Evolutionary conservation across 768 basidiomycete species (phyloP).

Genomic region (Trametopsis cervina): DNA sequence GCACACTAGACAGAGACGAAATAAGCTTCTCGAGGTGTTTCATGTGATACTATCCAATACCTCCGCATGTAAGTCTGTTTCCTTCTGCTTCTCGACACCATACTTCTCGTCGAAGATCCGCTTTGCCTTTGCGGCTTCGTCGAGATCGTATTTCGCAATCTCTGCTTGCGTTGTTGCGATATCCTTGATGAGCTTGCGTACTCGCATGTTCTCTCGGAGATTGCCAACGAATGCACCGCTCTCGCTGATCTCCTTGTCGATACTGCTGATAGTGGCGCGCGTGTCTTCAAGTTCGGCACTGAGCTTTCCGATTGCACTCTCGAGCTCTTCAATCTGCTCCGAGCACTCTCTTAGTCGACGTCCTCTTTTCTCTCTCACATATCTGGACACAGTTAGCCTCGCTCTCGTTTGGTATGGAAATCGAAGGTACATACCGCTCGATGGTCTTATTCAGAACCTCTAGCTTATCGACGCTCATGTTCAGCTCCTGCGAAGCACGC

Average conservation of each 20-base stretch:
- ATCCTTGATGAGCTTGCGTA: constrained; percentile 59
- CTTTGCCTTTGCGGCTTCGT: constrained; percentile 77
- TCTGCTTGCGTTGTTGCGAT: constrained; percentile 62
- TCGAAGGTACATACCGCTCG: constrained; percentile 43
- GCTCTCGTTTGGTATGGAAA: no score
- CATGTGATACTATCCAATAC: constrained; percentile 30
- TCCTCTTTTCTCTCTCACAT: constrained; percentile 61
- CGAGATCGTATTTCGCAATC: constrained; percentile 75
- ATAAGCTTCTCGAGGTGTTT: background rate
- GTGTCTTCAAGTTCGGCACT: constrained; percentile 33
- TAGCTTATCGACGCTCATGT: constrained; percentile 56
- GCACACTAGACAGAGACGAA: constrained; percentile 50
- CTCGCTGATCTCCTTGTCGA: constrained; percentile 77
- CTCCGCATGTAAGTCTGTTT: constrained; percentile 63
- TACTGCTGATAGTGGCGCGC: constrained; percentile 40
- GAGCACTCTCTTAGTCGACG: constrained; percentile 54
- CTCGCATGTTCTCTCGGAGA: constrained; percentile 77
- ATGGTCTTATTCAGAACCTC: constrained; percentile 52
- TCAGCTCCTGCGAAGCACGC: constrained; percentile 52
- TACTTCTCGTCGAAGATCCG: constrained; percentile 83
- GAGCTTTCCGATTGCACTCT: constrained; percentile 37
- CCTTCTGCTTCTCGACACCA: constrained; percentile 59
- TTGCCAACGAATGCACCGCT: constrained; percentile 63
- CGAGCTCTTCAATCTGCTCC: constrained; percentile 42
- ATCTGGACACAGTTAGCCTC: constrained; percentile 39